Evolutionary conservation across 345 rosid genomes (phyloP), one percentile per base, ranked within the genome.

Genomic region (Firmiana major): DNA sequence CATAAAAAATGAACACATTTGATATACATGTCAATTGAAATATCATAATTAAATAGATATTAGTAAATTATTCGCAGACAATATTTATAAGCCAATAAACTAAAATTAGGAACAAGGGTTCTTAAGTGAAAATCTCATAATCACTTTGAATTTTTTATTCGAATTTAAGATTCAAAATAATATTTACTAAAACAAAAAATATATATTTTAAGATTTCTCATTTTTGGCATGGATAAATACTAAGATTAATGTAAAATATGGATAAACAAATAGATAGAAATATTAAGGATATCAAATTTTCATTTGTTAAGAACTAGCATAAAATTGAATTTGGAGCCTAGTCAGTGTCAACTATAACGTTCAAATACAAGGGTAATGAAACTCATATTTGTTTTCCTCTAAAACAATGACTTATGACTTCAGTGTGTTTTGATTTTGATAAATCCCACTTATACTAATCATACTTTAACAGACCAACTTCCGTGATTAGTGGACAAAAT

Each of bases 401-500:
- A 16, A 70, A 49, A 16, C 58, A 15, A 63, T 34, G 67, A 15
- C 24, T 34, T 63, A 31, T 31, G 67, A 31, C 34, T 31, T 63
- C 43, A 31, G 34, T 31, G 34, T 31, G 43, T 16, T 46, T 38
- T 69, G 13, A 48, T 6, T 69, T 28, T 49, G 24, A 28, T 9
- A 17, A 49, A 49, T 49, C 59, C 43, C 74, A 70, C 75, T 53
- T 19, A 31, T 31, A 19, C 28, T 53, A 71, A 34, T 53, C 63
- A 71, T 71, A 26, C 11, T 53, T 34, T 11, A 11, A 36, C 1
- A 34, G 75, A 53, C 75, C 62, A 53, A n/a, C 4, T 17, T 7
- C 75, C 75, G 48, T 53, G 58, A 36, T 53, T 51, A 53, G 75
- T 53, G 75, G 62, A 51, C 17, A 19, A 71, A 53, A 53, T 71